Base-by-base conservation (phyloP, 73 alveolate species). In the Paramecium pentaurelia region DNA sequence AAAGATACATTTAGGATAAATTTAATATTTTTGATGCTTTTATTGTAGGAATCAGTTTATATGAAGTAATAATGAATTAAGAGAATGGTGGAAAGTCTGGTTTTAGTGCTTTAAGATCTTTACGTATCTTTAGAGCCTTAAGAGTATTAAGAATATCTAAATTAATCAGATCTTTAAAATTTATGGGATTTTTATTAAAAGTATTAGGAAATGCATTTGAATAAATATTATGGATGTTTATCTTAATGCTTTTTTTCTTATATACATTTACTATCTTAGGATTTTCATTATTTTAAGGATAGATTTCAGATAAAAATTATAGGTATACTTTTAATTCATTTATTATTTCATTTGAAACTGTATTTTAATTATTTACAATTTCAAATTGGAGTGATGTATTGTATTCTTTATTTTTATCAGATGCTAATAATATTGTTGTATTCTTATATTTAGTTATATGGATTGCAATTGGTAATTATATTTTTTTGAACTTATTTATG, bases 1-100 rank as follows among this genome's bases (percentile, higher is more conserved):
- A 95, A 25, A 96, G 93, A 44, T 98, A 97, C 92, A 93, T 95
- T 60, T 95, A 96, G 22, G 99, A 98, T 92, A 93, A 95, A 38
- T 96, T 98, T 97, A 98, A 98, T 77, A 94, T 96, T 64, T 95
- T 98, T 90, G 99, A 98, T 95, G 98, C 98, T 38, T 77, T 94
- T 45, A 97, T 98, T 18, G 99, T 97, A 5, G 90, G 96, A 7
- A 73, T 98, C 44, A 93, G 99, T 14, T 92, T 96, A 6, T 96
- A 93, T 51, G 99, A 96, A 64, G 91, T 96, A 8, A 92, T 77
- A 0, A 91, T 95, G 10, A 58, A 89, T 89, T 40, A 94, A 73
- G 96, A 96, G n/a, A 54, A 86, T 58, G 37, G 64, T 1, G 95
- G 95, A 1, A 95, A 96, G 10, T 95, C 98, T 34, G 96, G 98